Evolutionary conservation across 495 filamentous ascomycete genomes (phyloP).

Genomic region (Elasticomyces elasticus): DNA sequence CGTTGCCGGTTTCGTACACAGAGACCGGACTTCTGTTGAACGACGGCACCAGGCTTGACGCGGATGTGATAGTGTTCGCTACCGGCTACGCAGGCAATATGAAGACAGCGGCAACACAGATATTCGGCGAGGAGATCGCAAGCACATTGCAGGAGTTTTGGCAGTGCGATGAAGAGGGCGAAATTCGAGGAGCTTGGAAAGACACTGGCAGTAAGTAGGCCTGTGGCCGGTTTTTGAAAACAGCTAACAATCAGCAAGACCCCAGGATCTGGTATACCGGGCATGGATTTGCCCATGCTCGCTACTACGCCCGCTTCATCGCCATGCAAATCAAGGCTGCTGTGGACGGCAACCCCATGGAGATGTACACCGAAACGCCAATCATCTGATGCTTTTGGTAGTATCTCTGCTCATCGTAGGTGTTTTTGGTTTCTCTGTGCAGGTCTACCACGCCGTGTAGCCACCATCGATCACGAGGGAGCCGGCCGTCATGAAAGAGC

Average conservation of each 20-base stretch:
- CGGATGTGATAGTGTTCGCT: conserved; percentile 34
- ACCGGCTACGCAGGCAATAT: conserved; percentile 30
- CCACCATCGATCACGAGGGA: conserved; percentile 43
- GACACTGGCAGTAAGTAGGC: conserved; percentile 23
- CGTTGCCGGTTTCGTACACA: neutral
- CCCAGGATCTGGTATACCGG: conserved; percentile 34
- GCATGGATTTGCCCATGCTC: conserved; percentile 28
- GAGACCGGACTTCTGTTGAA: conserved; percentile 16
- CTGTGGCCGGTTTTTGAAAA: neutral
- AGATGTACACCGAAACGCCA: conserved; percentile 1
- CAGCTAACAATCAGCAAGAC: conserved; percentile 13
- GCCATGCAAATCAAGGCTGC: conserved; percentile 23
- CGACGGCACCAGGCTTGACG: conserved; percentile 26
- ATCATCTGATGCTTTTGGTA: neutral
- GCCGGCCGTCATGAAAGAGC: conserved; percentile 61
- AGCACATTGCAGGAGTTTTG: conserved; percentile 30
- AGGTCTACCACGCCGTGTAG: conserved; percentile 16
- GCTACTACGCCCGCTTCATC: conserved; percentile 31
- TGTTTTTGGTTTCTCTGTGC: too few species aligned
- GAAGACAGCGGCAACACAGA: conserved; percentile 13
- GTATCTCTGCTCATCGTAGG: too few species aligned
- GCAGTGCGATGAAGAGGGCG: conserved; percentile 33
- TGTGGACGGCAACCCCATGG: conserved; percentile 3
- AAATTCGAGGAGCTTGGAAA: conserved; percentile 32
- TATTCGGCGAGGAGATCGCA: conserved; percentile 29